phyloP scores from a whole-genome alignment of 1,139 yeast species.

The Debaryomyces singareniensis region DNA sequence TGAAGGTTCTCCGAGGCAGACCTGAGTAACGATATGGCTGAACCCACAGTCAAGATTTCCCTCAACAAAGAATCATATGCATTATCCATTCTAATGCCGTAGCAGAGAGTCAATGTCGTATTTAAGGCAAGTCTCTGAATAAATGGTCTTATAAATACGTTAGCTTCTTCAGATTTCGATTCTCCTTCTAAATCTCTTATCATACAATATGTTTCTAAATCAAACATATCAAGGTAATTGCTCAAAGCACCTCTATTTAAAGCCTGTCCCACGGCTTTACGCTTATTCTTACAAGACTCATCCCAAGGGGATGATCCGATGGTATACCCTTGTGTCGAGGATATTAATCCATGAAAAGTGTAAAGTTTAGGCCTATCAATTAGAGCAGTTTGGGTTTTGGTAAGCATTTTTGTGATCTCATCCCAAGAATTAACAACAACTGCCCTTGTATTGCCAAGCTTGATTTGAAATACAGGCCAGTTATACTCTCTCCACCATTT shows the following conservation, averaged over 20 bases:
- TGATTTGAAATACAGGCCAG: slow-evolving; percentile 5
- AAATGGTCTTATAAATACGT: slow-evolving; percentile 3
- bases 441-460: slow-evolving; percentile 5
- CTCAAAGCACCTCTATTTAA: slow-evolving; percentile 5
- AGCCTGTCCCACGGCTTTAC: slow-evolving; percentile 4
- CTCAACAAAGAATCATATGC: slow-evolving; percentile 4
- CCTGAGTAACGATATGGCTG: slow-evolving; percentile 5
- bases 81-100: slow-evolving; percentile 6
- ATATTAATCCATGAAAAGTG: slow-evolving; percentile 5
- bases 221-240: slow-evolving; percentile 5
- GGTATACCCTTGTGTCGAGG: slow-evolving; percentile 5
- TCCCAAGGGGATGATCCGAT: slow-evolving; percentile 6
- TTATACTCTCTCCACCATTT: slow-evolving; percentile 6
- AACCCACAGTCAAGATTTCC: slow-evolving; percentile 5
- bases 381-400: slow-evolving; percentile 4
- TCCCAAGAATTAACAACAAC: slow-evolving; percentile 6
- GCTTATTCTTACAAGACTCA: slow-evolving; percentile 5
- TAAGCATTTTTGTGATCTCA: slow-evolving; percentile 4
- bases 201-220: slow-evolving; percentile 4
- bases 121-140: slow-evolving; percentile 5
- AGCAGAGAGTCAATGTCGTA: slow-evolving; percentile 4
- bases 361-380: slow-evolving; percentile 5
- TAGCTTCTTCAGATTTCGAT: not conserved
- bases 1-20: slow-evolving; percentile 5
- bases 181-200: slow-evolving; percentile 3